Evolutionary conservation across 2,329 filamentous ascomycete genomes (phyloP), one percentile per base, ranked within the genome.

Genomic region (Colletotrichum sp.): DNA sequence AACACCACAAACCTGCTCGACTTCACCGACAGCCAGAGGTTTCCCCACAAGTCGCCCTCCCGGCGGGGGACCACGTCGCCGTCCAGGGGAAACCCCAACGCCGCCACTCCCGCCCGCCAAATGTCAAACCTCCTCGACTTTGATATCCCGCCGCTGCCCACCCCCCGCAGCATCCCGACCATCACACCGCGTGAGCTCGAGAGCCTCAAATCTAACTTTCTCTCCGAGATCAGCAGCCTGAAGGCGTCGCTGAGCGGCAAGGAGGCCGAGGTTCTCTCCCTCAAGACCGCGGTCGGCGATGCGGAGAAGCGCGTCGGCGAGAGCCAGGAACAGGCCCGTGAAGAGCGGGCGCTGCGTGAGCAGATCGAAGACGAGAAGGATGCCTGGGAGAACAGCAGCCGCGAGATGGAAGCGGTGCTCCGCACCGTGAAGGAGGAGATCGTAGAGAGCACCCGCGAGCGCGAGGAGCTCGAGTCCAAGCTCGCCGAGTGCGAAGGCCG

Each of bases 101-200:
- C 44, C 10, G 44, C 84, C 8, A 91, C 91, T 1, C 90, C 91
- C 5, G 85, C 87, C 69, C 88, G 87, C 24, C 86, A 84, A 62
- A 92, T 95, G 79, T 89, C 92, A 39, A 95, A 94, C 81, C 90
- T 97, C 59, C 91, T 98, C 63, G 95, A 98, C 84, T 97, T 98
- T 82, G 97, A 99, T 81, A 94, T 99, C 12, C 96, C 96, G n/a
- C 95, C 96, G 1, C 93, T 96, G 79, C 96, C 96, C 3, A 99
- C 97, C 1, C 97, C 97, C 16, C 93, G 96, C 77, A 98, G 95
- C 71, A 91, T 99, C 49, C 97, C 97, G 1, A 95, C 94, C 10
- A 94, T 99, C 79, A 98, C 96, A 3, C 95, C 97, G 3, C 93
- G 97, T 39, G 97, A 99, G 85, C 89, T 99, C 4, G 97, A 99